Evolutionary conservation across 2,329 filamentous ascomycete genomes (phyloP).

Genomic region (Epichloe uncinata): DNA sequence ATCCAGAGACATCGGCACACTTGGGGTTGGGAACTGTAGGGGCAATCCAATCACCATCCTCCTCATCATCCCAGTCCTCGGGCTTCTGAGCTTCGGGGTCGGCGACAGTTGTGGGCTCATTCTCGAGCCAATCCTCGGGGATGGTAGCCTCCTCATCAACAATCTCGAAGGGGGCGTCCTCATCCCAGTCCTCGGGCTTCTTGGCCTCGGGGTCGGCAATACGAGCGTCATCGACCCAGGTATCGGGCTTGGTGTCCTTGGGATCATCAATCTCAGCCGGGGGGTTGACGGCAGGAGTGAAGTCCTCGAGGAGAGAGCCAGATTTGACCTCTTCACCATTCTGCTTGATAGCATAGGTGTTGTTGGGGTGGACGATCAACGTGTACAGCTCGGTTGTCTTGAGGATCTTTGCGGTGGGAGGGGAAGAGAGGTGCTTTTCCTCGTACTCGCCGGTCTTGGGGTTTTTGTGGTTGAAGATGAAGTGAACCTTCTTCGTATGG

Average conservation of each 20-base stretch:
- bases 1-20: slow-evolving; percentile 85
- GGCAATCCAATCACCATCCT: slow-evolving; percentile 93
- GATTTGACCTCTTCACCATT: slow-evolving; percentile 81
- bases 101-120: slow-evolving; percentile 68
- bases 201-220: slow-evolving; percentile 85
- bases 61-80: slow-evolving; percentile 98
- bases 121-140: slow-evolving; percentile 92
- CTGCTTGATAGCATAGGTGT: slow-evolving; percentile 85
- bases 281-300: slow-evolving; percentile 87
- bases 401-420: slow-evolving; percentile 74
- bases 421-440: slow-evolving; percentile 90
- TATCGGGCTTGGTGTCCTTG: slow-evolving; percentile 84
- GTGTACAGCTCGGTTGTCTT: slow-evolving; percentile 96
- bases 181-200: slow-evolving; percentile 98
- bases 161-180: slow-evolving; percentile 94
- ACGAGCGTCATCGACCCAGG: slow-evolving; percentile 89
- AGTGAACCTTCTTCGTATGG: slow-evolving; percentile 94
- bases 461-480: slow-evolving; percentile 99
- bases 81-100: slow-evolving; percentile 96
- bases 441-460: slow-evolving; percentile 99
- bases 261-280: slow-evolving; percentile 86
- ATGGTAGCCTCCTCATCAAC: slow-evolving; percentile 82
- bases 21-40: slow-evolving; percentile 91
- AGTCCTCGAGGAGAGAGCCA: slow-evolving; percentile 88
- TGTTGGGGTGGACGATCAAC: slow-evolving; percentile 89